A percentile compares a stretch with the other conserved stretches of the same genome.
phyloP scores from a whole-genome alignment of 2,329 filamentous ascomycete species.

The Penicillium occitanis region DNA sequence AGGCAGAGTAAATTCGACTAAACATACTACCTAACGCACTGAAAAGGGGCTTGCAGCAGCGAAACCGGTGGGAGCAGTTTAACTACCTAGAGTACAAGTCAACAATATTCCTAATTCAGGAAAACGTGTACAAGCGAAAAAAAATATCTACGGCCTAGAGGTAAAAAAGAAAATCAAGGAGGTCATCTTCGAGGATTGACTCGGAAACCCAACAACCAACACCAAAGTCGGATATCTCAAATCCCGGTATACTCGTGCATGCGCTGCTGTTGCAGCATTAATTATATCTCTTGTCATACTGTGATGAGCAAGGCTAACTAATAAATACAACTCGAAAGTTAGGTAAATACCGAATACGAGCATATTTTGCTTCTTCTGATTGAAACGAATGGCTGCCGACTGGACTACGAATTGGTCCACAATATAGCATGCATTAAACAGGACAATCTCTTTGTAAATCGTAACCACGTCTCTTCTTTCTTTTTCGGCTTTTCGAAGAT shows the following conservation, averaged over 20 bases:
- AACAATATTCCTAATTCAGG: not conserved
- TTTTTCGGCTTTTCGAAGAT: not conserved
- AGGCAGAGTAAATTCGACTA: not conserved
- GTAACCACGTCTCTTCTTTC: not conserved
- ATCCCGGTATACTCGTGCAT: not conserved
- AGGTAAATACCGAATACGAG: not conserved
- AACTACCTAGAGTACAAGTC: not conserved
- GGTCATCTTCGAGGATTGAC: not conserved
- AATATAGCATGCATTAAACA: not conserved
- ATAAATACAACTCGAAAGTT: not conserved
- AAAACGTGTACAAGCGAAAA: not conserved
- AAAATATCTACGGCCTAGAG: not conserved
- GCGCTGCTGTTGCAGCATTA: not conserved
- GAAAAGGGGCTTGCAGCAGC: not conserved
- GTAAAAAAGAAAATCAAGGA: not conserved
- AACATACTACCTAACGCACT: not conserved
- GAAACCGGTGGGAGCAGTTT: not conserved
- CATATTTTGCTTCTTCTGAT: not conserved
- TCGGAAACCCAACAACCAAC: not conserved
- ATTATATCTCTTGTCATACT: not conserved
- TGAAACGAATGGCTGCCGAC: not conserved
- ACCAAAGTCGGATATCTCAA: not conserved
- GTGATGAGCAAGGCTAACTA: not conserved
- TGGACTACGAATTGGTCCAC: not conserved
- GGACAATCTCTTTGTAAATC: not conserved